Conservation (phyloP, 202 grass and related monocot genomes). For the Setaria viridis region DNA sequence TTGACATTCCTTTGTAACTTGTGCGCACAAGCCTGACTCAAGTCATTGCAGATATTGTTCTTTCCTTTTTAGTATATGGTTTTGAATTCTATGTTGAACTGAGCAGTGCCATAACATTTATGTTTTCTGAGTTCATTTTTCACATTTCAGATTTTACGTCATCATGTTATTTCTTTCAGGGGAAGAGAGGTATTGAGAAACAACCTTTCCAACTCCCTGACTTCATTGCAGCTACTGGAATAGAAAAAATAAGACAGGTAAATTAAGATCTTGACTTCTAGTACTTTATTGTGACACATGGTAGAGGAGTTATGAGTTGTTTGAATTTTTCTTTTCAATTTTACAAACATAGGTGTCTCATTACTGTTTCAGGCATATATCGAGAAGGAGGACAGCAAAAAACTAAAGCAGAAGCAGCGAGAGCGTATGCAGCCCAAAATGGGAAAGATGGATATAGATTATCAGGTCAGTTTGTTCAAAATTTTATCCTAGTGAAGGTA, state of each 20-base stretch:
- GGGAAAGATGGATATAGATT: conserved; percentile 99
- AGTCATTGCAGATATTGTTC: not conserved
- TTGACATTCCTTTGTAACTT: conserved; percentile 9
- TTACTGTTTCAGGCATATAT: conserved; percentile 76
- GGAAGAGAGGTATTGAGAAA: conserved; percentile 96
- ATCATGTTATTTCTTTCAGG: conserved; percentile 59
- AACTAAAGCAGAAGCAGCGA: conserved; percentile 94
- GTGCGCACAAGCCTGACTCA: not conserved
- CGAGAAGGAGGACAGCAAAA: conserved; percentile 99
- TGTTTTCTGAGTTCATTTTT: not conserved
- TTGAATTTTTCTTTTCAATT: not conserved
- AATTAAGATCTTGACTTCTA: not conserved
- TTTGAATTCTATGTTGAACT: not conserved
- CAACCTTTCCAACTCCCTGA: conserved; percentile 98
- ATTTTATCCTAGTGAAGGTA: not conserved
- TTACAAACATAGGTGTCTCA: not conserved
- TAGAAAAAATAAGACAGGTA: conserved; percentile 99
- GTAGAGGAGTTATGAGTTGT: not conserved
- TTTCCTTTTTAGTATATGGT: not conserved
- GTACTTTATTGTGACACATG: not conserved
- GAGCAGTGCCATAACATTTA: not conserved
- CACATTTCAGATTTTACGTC: not conserved
- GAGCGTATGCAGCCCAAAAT: conserved; percentile 99
- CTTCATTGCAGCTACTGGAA: conserved; percentile 98
- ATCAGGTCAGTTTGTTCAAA: conserved; percentile 67